A percentile compares a stretch with the other conserved stretches of the same genome.
Evolutionary conservation across 1,139 yeast species (phyloP).

Genomic region (Casaregolazyma lundiana): DNA sequence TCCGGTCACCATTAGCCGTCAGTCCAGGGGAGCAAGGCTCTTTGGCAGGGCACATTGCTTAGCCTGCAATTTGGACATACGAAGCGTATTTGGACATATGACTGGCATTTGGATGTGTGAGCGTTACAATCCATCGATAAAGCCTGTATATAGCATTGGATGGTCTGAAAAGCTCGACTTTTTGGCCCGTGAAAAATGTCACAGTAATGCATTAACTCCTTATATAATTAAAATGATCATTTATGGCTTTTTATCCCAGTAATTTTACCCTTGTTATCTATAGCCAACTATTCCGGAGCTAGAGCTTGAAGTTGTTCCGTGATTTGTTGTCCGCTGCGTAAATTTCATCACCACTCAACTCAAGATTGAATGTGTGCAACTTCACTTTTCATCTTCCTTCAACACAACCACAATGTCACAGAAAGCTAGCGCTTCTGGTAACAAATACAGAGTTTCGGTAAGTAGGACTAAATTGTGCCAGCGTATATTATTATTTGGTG

Average conservation of each 20-base stretch:
- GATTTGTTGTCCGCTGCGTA: neutral
- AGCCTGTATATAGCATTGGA: too few relatives aligned
- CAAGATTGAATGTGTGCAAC: conserved; percentile 5
- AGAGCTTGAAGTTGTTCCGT: neutral
- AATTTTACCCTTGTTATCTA: neutral
- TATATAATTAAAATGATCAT: neutral
- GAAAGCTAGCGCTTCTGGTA: conserved; percentile 88
- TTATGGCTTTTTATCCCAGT: neutral
- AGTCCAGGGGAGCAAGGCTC: too few relatives aligned
- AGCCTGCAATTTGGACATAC: too few relatives aligned
- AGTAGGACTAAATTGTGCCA: conserved; percentile 38
- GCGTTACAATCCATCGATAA: too few relatives aligned
- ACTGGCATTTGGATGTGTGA: too few relatives aligned
- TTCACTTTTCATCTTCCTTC: conserved; percentile 11
- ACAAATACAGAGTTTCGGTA: conserved; percentile 99
- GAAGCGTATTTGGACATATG: too few relatives aligned
- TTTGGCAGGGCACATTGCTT: too few relatives aligned
- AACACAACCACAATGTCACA: conserved; percentile 22
- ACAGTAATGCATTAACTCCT: neutral
- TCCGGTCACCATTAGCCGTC: neutral
- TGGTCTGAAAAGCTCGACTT: too few relatives aligned
- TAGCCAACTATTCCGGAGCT: neutral
- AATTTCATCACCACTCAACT: conserved; percentile 11
- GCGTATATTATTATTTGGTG: neutral
- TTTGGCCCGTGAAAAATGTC: neutral